Conservation (phyloP, 306 rosid genomes). For the Rosa chinensis region DNA sequence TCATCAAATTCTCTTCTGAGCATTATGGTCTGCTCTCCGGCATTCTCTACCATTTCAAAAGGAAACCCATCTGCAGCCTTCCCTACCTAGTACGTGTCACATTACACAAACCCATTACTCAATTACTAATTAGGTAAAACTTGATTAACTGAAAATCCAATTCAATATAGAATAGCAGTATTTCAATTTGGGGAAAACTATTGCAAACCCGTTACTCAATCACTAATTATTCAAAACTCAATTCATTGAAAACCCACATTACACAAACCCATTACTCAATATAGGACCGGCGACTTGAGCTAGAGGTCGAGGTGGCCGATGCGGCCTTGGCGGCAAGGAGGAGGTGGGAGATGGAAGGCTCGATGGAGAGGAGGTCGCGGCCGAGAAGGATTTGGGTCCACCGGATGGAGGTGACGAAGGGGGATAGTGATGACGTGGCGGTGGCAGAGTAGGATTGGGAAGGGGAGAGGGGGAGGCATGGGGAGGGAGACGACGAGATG, state of each 20-base stretch:
- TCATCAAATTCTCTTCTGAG: slow-evolving; percentile 57
- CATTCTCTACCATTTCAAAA: slow-evolving; percentile 69
- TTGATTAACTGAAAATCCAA: no score
- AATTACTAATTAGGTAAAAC: background rate
- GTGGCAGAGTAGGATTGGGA: slow-evolving; percentile 15
- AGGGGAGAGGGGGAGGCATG: slow-evolving; percentile 62
- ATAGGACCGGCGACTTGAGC: slow-evolving; percentile 45
- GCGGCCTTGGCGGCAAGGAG: slow-evolving; percentile 91
- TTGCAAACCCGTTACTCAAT: background rate
- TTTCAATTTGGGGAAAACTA: background rate
- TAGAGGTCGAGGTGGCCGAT: slow-evolving; percentile 77
- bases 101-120: background rate
- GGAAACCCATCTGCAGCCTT: slow-evolving; percentile 50
- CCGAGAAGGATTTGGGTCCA: slow-evolving; percentile 81
- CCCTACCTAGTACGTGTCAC: slow-evolving; percentile 33
- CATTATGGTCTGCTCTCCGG: slow-evolving; percentile 70
- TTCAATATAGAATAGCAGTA: background rate
- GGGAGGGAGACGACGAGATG: slow-evolving; percentile 73
- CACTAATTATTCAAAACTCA: background rate
- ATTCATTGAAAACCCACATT: background rate
- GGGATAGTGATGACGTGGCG: slow-evolving; percentile 45
- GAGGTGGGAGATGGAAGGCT: slow-evolving; percentile 80
- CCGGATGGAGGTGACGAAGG: slow-evolving; percentile 81
- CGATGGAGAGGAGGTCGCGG: slow-evolving; percentile 82
- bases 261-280: no score